phyloP scores from a whole-genome alignment of 805 yeast species.

The Suhomyces pyralidae region DNA sequence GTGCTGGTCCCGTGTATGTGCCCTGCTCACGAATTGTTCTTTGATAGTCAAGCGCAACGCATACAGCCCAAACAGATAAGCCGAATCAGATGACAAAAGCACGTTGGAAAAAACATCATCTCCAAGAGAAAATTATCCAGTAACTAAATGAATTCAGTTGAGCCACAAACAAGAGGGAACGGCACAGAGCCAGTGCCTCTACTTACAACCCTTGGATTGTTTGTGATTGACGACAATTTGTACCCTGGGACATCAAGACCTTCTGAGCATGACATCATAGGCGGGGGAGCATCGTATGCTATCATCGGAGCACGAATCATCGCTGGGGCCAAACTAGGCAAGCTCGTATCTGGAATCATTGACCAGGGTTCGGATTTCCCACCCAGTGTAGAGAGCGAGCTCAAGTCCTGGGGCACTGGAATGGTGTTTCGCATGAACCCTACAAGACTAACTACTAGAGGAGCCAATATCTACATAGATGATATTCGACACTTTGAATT shows the following conservation, averaged over 20 bases:
- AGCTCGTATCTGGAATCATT: slow-evolving; percentile 60
- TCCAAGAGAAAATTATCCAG: neutral
- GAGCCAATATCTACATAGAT: slow-evolving; percentile 69
- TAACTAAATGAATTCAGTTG: neutral
- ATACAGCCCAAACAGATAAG: neutral
- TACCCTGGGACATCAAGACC: slow-evolving; percentile 39
- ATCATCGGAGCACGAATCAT: slow-evolving; percentile 69
- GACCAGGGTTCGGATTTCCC: slow-evolving; percentile 86
- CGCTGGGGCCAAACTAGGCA: slow-evolving; percentile 32
- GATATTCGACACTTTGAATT: slow-evolving; percentile 60
- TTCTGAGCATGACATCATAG: slow-evolving; percentile 54
- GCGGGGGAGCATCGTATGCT: slow-evolving; percentile 90
- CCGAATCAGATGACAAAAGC: neutral
- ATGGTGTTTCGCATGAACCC: slow-evolving; percentile 50
- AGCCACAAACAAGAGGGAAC: neutral
- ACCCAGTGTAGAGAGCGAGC: slow-evolving; percentile 31
- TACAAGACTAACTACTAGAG: slow-evolving; percentile 68
- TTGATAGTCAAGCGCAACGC: neutral
- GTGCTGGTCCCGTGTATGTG: neutral
- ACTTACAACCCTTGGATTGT: slow-evolving; percentile 77
- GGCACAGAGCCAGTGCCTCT: slow-evolving; percentile 4
- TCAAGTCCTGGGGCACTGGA: slow-evolving; percentile 63
- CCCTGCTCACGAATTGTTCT: neutral
- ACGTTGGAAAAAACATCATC: neutral
- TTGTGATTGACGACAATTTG: slow-evolving; percentile 83